Base-by-base conservation (phyloP, 306 rosid species). In the Spatholobus suberectus region DNA sequence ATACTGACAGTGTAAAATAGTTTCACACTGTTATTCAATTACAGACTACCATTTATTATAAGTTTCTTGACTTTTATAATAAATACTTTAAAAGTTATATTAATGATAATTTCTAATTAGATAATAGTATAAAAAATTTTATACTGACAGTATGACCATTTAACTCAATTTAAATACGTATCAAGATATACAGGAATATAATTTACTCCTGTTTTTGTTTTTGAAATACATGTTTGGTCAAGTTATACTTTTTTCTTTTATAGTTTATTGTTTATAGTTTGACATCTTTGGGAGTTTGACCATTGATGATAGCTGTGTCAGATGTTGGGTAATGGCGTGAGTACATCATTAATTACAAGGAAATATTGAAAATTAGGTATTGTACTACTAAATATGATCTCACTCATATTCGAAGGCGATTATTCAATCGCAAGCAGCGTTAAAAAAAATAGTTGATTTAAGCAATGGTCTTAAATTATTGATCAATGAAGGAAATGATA, bases 261-360 rank as follows among this genome's bases (percentile, higher is more conserved):
- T 12, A 67, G 5, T 67, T 38, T 1, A 4, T 12, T 37, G 5
- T 67, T 38, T 37, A 37, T 37, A 20, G 73, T 68, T 11, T 57
- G 72, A 82, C 54, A 14, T 67, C 35, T 11, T 29, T 21, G 6
- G 4, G 43, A 47, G 24, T 20, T 54, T 54, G n/a, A n/a, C n/a
- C n/a, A n/a, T n/a, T n/a, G 35, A 74, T 78, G 24, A 46, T 34
- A 71, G 10, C 57, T 82, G 40, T 65, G 54, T 44, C 55, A 68
- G 32, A 32, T 82, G 72, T 54, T 75, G 40, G 40, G 70, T 65
- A 34, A 32, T 46, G 74, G 11, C 23, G 44, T 17, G 61, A 26
- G 27, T 58, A 27, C 20, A n/a, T 61, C 20, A 75, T 35, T 35
- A 11, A 54, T 6, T 73, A 73, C 49, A 49, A 51, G 34, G 49